Evolutionary conservation across 148 eudicot genomes (phyloP), one percentile per base, ranked within the genome.

Genomic region (Drosera capensis): DNA sequence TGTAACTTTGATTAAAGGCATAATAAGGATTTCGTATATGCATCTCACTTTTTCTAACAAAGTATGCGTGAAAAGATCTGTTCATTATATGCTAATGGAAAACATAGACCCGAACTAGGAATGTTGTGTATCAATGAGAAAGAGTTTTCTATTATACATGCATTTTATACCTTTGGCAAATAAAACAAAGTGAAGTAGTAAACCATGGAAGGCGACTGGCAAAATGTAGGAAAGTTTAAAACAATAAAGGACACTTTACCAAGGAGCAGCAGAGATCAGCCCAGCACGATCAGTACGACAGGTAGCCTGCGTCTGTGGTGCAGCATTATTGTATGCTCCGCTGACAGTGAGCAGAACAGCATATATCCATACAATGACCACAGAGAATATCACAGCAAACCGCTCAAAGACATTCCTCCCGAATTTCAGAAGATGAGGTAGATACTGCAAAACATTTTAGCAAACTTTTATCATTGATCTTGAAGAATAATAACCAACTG

Each of bases 251-350:
- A 35, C 8, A 52, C 39, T 55, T 58, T 60, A 81, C 95, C 95
- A 86, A 64, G 85, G 82, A 68, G 99, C 82, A 39, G 74, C 80
- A 59, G 46, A 60, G 45, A 90, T 76, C 40, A 90, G 85, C 45
- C 99, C 95, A 42, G 99, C 61, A 43, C 84, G 87, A 58, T 90
- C 99, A 25, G 95, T 78, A 31, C 99, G 86, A 36, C 99, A 90
- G 50, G 80, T 75, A 31, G 22, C 14, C 60, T 90, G 99, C 13
- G 95, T 84, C 62, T 46, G 71, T 15, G 82, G 82, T 9, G 95
- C 26, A 31, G 68, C 70, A 14, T 69, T 75, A 31, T 80, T 60
- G 34, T 90, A 90, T 52, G 99, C 99, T 44, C 95, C 93, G 42
- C 95, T 85, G 1, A 79, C 76, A 2, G 83, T 73, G 24, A 83